A percentile compares a stretch with the other conserved stretches of the same genome.
These are phyloP conservation scores for Penicillium herquei DNA, from an alignment of 495 filamentous ascomycete genomes.

Conservation along the genomic window DNA sequence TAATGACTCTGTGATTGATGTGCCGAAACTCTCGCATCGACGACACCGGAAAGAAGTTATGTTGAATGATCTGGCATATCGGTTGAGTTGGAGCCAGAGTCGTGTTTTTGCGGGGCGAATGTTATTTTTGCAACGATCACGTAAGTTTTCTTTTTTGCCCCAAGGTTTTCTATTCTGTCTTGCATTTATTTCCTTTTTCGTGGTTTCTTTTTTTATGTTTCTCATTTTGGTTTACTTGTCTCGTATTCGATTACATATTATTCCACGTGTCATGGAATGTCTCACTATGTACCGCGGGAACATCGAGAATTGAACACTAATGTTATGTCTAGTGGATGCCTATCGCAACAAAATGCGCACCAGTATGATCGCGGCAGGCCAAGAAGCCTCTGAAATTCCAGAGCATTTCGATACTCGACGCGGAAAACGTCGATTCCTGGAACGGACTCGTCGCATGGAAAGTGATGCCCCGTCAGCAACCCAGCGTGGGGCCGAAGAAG, in stretches of 20 bases:
- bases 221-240: neutral
- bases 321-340: conserved; percentile 69
- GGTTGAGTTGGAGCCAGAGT: conserved; percentile 94
- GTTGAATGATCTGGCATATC: conserved; percentile 88
- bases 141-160: conserved; percentile 61
- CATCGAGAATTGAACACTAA: neutral
- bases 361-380: conserved; percentile 70
- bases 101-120: conserved; percentile 79
- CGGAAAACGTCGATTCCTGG: conserved; percentile 82
- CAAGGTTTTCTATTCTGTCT: conserved; percentile 5
- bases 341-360: conserved; percentile 91
- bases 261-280: conserved; percentile 7
- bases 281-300: neutral
- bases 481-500: conserved; percentile 40
- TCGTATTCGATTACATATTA: neutral
- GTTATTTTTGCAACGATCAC: conserved; percentile 86
- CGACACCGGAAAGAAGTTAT: conserved; percentile 75
- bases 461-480: conserved; percentile 24
- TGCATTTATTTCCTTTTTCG: neutral
- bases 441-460: conserved; percentile 43
- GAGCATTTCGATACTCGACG: conserved; percentile 86
- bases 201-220: conserved; percentile 4
- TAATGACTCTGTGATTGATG: conserved; percentile 66
- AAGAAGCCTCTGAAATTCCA: conserved; percentile 67
- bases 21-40: conserved; percentile 66